Conservation (phyloP, 768 basidiomycete genomes). For the Filobasidium floriforme region DNA sequence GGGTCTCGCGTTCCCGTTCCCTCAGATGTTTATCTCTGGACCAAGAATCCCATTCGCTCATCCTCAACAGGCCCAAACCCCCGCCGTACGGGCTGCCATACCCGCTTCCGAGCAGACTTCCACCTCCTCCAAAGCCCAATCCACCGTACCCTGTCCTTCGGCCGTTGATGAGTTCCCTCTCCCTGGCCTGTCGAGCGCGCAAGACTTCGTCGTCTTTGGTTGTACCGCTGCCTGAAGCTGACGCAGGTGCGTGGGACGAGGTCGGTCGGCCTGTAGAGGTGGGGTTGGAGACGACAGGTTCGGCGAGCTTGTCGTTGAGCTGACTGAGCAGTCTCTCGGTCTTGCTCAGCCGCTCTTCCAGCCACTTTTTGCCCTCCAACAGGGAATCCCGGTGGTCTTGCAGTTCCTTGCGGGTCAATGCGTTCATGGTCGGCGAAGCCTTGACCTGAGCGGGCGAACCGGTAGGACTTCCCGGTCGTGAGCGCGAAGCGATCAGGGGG, state of each 20-base stretch:
- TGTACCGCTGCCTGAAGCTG: not conserved
- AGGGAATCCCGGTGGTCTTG: conserved; percentile 42
- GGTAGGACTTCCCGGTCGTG: not conserved
- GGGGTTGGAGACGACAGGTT: conserved; percentile 9
- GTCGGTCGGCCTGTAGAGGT: not conserved
- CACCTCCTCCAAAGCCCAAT: conserved; percentile 19
- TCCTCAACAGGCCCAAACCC: conserved; percentile 8
- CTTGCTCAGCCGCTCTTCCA: conserved; percentile 38
- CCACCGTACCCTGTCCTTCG: conserved; percentile 22
- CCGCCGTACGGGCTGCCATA: conserved; percentile 8
- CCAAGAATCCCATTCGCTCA: conserved; percentile 6
- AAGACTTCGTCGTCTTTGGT: conserved; percentile 11
- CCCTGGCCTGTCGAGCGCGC: conserved; percentile 10
- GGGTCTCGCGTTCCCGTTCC: conserved; percentile 21
- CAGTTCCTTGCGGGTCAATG: conserved; percentile 37
- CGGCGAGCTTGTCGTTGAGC: conserved; percentile 41
- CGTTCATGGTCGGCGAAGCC: not conserved
- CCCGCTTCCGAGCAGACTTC: not conserved
- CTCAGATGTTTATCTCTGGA: not conserved
- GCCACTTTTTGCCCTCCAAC: conserved; percentile 41
- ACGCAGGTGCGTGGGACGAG: not conserved
- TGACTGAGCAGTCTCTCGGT: conserved; percentile 38
- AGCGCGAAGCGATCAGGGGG: not conserved
- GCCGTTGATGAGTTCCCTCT: conserved; percentile 3
- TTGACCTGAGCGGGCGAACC: not conserved